Base-by-base conservation (phyloP, 768 basidiomycete genomes). In the Lactarius akahatsu region DNA sequence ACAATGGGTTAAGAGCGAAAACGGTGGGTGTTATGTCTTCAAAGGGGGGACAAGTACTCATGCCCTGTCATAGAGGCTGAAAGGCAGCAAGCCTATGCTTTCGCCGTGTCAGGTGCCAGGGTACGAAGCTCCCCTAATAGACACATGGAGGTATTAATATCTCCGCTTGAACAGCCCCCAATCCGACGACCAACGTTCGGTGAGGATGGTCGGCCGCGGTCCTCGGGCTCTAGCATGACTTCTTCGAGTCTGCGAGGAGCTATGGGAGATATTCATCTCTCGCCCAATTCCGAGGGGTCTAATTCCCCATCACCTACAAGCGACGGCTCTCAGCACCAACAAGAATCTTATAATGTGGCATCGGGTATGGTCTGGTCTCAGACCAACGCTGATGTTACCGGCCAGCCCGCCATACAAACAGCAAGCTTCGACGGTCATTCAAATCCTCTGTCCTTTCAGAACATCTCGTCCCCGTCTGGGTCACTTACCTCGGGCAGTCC, bases 161-260 rank as follows among this genome's bases (percentile, higher is more conserved):
- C 70, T 76, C 65, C 69, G 65, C 64, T 67, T 66, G 26, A 67
- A 66, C 67, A 67, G 67, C 61, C 59, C 41, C 59, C 69, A 20
- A 58, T 69, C n/a, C 69, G 62, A 32, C 70, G 74, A 55, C 61
- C 76, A 62, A 66, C 71, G 28, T 69, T 68, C 7, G 61, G 67
- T n/a, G 68, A 69, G 23, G 73, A 71, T 47, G 41, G 69, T 30
- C 69, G 76, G 52, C 74, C 73, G 65, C 75, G 76, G 61, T 74
- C 79, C 38, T 74, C 78, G 56, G 75, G 78, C 23, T 81, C 85
- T 0, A 81, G 81, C 58, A 83, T 80, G 62, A 70, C 76, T 10
- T 76, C 79, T 1, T 83, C 81, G 50, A 80, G 79, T 69, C 77
- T 91, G 64, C 84, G 83, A 32, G 86, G 86, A 64, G 87, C 89